These are phyloP conservation scores for Podochytrium sp. DNA, from an alignment of 192 early-diverging fungal species.

Conservation along the genomic window DNA sequence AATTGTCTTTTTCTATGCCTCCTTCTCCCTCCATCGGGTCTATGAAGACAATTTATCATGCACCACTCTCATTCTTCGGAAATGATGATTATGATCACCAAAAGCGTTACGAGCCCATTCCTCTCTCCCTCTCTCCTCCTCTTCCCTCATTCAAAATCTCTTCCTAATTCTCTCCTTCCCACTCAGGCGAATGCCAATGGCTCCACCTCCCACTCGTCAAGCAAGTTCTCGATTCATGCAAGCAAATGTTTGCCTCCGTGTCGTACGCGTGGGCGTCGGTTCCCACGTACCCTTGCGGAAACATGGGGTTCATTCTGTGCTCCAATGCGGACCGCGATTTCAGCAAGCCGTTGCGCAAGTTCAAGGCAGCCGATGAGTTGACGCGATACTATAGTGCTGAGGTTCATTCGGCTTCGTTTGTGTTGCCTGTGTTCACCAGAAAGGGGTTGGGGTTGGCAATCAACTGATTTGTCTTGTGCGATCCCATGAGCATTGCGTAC, in stretches of 20 bases:
- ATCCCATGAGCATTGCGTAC: not conserved
- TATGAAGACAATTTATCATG: constrained; percentile 50
- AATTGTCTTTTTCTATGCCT: constrained; percentile 10
- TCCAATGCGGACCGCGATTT: constrained; percentile 79
- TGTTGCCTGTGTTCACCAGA: constrained; percentile 91
- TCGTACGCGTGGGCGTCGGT: constrained; percentile 94
- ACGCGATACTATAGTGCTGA: constrained; percentile 95
- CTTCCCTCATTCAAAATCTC: not conserved
- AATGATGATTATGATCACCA: constrained; percentile 41
- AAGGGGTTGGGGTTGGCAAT: constrained; percentile 46
- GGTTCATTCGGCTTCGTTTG: constrained; percentile 89
- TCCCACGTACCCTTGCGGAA: constrained; percentile 97
- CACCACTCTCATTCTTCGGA: constrained; percentile 48
- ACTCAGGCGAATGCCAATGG: constrained; percentile 94
- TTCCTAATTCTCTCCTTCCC: not conserved
- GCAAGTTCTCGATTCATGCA: constrained; percentile 80
- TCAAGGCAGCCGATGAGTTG: constrained; percentile 81
- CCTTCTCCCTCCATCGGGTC: not conserved
- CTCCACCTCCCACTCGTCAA: constrained; percentile 93
- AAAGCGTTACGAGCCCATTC: constrained; percentile 22
- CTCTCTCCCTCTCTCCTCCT: not conserved
- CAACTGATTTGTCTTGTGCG: not conserved
- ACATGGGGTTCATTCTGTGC: constrained; percentile 96
- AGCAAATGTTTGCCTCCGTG: constrained; percentile 84
- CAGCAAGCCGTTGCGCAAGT: constrained; percentile 75